Evolutionary conservation across 768 basidiomycete species (phyloP), one percentile per base, ranked within the genome.

Genomic region (Hygrophorus pudorinus): DNA sequence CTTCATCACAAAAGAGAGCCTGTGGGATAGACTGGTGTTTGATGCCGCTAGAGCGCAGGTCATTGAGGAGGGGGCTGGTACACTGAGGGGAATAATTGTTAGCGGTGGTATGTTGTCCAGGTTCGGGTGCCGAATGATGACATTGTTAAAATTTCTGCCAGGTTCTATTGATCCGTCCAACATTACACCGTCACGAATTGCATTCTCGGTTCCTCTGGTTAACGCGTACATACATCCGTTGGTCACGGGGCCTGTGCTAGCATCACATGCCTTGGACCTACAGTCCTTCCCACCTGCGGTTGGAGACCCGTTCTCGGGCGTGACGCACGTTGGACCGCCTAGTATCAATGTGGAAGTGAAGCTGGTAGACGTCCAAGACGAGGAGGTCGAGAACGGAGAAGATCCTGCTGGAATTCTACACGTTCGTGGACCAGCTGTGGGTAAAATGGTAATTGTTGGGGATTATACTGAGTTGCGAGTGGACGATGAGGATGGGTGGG

Each of bases 1-100:
- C 4, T 85, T 80, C 51, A 50, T 90, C 32, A 80, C 76, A 12
- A 81, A 81, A 55, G 79, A 84, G 46, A 83, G 84, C 46, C 58
- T 89, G n/a, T 90, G 87, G 83, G 91, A 96, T 57, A 73, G 81
- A 42, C 62, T 82, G 9, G 75, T 89, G 21, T 85, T 88, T 58
- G 79, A 81, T 45, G 60, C 63, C 9, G 81, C 87, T 9, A 71
- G 92, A 17, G 68, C 67, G 31, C 57, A 65, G 49, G 69, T 78
- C 21, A 56, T 86, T 47, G 78, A 83, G 45, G 72, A 77, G 11
- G 70, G 73, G 41, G 78, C 79, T 2, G 66, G 72, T 1, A 74
- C 77, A 17, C 50, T 92, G 31, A 67, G 89, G 47, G 78, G 67
- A n/a, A 67, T 85, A 2, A 65, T 90, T 43, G 73, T 86, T 44